Conservation (phyloP, 2,329 filamentous ascomycete genomes). For the Beauveria medogensis region DNA sequence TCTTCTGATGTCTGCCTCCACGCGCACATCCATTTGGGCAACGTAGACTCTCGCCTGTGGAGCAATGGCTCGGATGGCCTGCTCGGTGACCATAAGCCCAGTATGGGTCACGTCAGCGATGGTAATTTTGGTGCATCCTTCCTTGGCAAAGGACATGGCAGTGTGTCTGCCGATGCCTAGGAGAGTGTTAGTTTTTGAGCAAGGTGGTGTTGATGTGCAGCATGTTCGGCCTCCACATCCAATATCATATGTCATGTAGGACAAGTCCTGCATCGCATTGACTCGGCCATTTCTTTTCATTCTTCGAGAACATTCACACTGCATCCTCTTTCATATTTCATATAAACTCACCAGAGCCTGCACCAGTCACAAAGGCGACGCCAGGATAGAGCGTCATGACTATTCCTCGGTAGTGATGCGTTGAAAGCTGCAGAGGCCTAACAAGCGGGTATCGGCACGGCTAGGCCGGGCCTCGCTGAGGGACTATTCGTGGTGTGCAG, state of each 20-base stretch:
- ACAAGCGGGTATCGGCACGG: neutral
- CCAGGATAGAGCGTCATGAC: slow-evolving; percentile 21
- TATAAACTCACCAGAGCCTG: slow-evolving; percentile 21
- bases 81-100: slow-evolving; percentile 25
- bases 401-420: neutral
- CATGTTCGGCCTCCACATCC: neutral
- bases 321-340: too few relatives aligned
- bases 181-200: neutral
- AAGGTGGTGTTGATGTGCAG: neutral
- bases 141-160: slow-evolving; percentile 34
- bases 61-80: slow-evolving; percentile 21
- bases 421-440: neutral
- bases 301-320: too few relatives aligned
- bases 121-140: slow-evolving; percentile 34
- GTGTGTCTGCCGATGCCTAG: slow-evolving; percentile 35
- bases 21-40: slow-evolving; percentile 26
- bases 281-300: too few relatives aligned
- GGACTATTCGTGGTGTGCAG: neutral
- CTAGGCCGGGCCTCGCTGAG: neutral
- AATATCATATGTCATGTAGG: neutral
- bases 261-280: too few relatives aligned
- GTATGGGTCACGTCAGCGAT: slow-evolving; percentile 30
- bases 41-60: slow-evolving; percentile 19
- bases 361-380: slow-evolving; percentile 25
- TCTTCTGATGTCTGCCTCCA: slow-evolving; percentile 25